Evolutionary conservation across 495 filamentous ascomycete species (phyloP), one percentile per base, ranked within the genome.

Genomic region (Xylaria telfairii): DNA sequence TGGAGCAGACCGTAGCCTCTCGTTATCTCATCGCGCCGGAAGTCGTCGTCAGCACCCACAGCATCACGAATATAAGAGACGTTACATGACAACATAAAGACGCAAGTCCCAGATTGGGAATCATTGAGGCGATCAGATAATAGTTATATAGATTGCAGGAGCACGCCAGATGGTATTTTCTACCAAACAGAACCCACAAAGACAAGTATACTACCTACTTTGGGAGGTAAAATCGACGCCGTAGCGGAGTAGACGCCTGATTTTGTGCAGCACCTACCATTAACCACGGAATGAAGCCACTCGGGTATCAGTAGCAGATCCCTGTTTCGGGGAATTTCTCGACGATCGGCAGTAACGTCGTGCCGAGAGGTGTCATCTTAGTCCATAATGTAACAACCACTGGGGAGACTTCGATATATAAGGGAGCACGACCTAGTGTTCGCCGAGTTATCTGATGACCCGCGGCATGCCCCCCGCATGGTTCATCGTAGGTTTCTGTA

Each of bases 271-370:
- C 42, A 39, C 41, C 54, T 51, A 49, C 41, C 44, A 6, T 37
- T 69, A n/a, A 41, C 15, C 42, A 9, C n/a, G 12, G n/a, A 4
- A 37, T 61, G 30, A 61, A 62, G 30, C 9, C 12, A 49, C 37
- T 69, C 39, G 42, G 64, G 26, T 60, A 39, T 56, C 56, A 21
- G 56, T 61, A 69, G 54, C 39, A 28, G 54, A 67, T 46, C 56
- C 67, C 39, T 24, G 42, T 49, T 62, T 69, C 41, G 28, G 65
- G 39, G 56, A 62, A 60, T 61, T 24, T 60, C 54, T 69, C 28
- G 56, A 39, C 56, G 56, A 61, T 69, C 67, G 67, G 67, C 21
- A 61, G 67, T 69, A 69, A 69, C 67, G 60, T 64, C 34, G 57
- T 70, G 68, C 68, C 51, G 32, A 26, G 39, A 64, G 68, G 68